Evolutionary conservation across 169 alveolate species (phyloP).

Genomic region (Cryptosporidium andersoni): DNA sequence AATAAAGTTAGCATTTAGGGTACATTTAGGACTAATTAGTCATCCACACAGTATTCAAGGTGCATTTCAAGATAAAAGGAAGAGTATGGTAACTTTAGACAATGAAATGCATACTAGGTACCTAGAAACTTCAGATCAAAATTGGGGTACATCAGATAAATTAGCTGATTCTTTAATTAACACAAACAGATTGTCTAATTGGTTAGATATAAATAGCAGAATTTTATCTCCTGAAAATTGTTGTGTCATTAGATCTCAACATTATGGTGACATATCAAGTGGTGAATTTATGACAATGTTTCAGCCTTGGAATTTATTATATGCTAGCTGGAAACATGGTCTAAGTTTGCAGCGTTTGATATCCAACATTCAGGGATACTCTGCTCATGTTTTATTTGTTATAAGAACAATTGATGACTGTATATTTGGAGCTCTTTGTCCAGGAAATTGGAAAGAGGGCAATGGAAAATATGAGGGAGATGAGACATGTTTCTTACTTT

Average conservation of each 20-base stretch:
- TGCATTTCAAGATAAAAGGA: constrained; percentile 1
- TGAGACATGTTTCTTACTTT: constrained; percentile 50
- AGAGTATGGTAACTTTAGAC: not conserved
- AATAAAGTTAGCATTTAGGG: constrained; percentile 23
- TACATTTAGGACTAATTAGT: constrained; percentile 30
- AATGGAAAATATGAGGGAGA: constrained; percentile 66
- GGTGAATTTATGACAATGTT: constrained; percentile 44
- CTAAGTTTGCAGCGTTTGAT: constrained; percentile 48
- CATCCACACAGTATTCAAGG: constrained; percentile 46
- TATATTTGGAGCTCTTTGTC: constrained; percentile 53
- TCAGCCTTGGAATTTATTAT: constrained; percentile 65
- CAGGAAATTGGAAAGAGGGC: constrained; percentile 67
- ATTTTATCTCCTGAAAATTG: constrained; percentile 38
- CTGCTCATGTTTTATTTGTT: constrained; percentile 38
- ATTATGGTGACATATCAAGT: constrained; percentile 25
- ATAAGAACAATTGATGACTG: constrained; percentile 46
- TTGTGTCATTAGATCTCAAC: constrained; percentile 29
- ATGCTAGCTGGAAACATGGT: constrained; percentile 72
- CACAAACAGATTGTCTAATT: not conserved
- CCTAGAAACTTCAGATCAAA: not conserved
- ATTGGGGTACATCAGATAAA: not conserved
- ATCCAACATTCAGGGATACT: constrained; percentile 29
- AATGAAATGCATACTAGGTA: too few relatives aligned
- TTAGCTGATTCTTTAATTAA: not conserved
- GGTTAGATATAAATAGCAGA: constrained; percentile 53